phyloP scores from a whole-genome alignment of 75 land plant genomes.

The Cryptomeria japonica region DNA sequence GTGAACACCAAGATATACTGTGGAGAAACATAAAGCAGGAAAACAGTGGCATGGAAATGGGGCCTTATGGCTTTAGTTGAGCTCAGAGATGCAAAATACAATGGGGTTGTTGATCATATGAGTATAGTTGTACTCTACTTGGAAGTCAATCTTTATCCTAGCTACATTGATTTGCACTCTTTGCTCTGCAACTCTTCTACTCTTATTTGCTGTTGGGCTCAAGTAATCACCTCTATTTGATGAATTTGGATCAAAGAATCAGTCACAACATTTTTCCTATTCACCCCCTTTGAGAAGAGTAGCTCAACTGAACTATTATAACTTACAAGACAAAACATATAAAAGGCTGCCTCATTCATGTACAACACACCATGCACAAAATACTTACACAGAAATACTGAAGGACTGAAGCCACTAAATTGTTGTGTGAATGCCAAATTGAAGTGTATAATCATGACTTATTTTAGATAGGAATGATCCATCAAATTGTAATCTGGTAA shows the following conservation, averaged over 20 bases:
- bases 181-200: not conserved
- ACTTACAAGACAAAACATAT: not conserved
- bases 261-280: not conserved
- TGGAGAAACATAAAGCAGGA: not conserved
- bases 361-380: not conserved
- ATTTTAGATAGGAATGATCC: not conserved
- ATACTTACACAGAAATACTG: not conserved
- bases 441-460: not conserved
- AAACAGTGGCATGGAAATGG: not conserved
- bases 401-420: not conserved
- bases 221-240: not conserved
- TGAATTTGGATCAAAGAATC: not conserved
- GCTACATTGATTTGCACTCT: not conserved
- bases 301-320: not conserved
- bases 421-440: not conserved
- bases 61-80: not conserved
- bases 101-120: not conserved
- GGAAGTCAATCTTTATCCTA: not conserved
- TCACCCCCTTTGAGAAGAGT: not conserved
- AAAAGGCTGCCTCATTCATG: no score
- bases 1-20: no score
- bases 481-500: not conserved
- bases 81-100: not conserved
- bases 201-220: no score
- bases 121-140: not conserved